phyloP scores from a whole-genome alignment of 352 stramenopile genomes.

The Hyaloperonospora arabidopsidis region DNA sequence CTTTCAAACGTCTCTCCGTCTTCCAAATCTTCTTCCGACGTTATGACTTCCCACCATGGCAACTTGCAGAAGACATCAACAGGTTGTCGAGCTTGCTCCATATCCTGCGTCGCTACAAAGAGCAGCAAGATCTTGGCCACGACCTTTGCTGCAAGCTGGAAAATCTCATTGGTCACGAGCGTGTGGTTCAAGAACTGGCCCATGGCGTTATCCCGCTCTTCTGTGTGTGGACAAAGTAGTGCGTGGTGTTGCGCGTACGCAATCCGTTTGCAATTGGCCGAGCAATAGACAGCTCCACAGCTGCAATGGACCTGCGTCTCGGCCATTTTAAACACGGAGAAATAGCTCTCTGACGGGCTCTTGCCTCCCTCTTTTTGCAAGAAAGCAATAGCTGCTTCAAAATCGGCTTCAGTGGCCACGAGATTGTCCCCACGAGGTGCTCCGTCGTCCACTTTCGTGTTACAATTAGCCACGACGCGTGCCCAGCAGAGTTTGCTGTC shows the following conservation, averaged over 20 bases:
- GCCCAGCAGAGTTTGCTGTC: slow-evolving; percentile 55
- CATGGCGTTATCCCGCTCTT: slow-evolving; percentile 50
- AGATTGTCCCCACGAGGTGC: slow-evolving; percentile 39
- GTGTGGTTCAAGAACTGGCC: slow-evolving; percentile 75
- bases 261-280: slow-evolving; percentile 50
- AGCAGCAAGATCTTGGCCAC: slow-evolving; percentile 61
- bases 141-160: slow-evolving; percentile 86
- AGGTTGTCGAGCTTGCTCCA: slow-evolving; percentile 41
- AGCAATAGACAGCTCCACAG: slow-evolving; percentile 86
- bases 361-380: slow-evolving; percentile 62
- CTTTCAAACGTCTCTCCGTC: slow-evolving; percentile 58
- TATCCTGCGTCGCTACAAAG: slow-evolving; percentile 50
- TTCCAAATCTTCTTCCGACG: slow-evolving; percentile 50
- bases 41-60: slow-evolving; percentile 87
- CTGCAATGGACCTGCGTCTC: slow-evolving; percentile 46
- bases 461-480: slow-evolving; percentile 34
- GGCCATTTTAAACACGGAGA: slow-evolving; percentile 52
- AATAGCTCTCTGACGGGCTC: slow-evolving; percentile 59
- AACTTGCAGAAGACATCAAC: slow-evolving; percentile 88
- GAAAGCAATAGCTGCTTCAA: slow-evolving; percentile 48
- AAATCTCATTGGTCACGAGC: slow-evolving; percentile 89
- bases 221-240: slow-evolving; percentile 54
- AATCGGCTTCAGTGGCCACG: slow-evolving; percentile 39
- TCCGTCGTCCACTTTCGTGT: slow-evolving; percentile 30
- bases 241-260: slow-evolving; percentile 72